Base-by-base conservation (phyloP, 192 early-diverging fungal species). In the Endogone sp. region DNA sequence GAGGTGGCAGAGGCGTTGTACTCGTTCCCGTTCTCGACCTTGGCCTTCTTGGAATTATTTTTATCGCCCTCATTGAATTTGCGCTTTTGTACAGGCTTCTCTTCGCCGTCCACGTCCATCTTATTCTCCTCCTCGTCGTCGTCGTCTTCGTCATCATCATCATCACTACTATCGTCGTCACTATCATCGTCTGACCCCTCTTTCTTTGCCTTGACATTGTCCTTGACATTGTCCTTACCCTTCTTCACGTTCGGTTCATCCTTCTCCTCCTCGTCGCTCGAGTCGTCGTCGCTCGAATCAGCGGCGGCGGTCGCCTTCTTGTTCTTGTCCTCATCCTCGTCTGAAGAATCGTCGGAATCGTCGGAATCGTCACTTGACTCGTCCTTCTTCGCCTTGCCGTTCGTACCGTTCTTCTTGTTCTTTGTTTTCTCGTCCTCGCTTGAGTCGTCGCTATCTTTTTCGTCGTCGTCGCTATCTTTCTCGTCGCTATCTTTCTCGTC, bases 41-140 rank as follows among this genome's bases (percentile, higher is more conserved):
- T 84, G 60, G 59, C 74, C 70, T 86, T 88, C 76, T 90, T 84
- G 56, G 75, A 74, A 63, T 77, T 67, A 11, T 49, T 60, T 4
- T 74, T 59, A 22, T 66, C 75, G 44, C 87, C 84, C 22, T 55
- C 68, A 29, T 79, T 84, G 30, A 78, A 69, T 74, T 84, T 82
- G 64, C 63, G 76, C 72, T 88, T 81, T 62, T 67, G 75, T 27
- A 37, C 73, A 30, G 79, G 58, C 65, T 74, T 60, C 66, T 86
- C 75, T 29, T 77, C 80, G 62, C 74, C 70, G 31, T 74, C 71
- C 3, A 72, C 76, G 66, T 72, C 82, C 61, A 77, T 77, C 75
- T 81, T 87, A 65, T 83, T 84, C 63, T 75, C 75, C 26, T 78
- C 79, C 24, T 77, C 74, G 37, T 74, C 68, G 29, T 69, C 65